Percentiles rank a stretch among this genome's conserved stretches.
These are phyloP conservation scores for Boletus subcaerulescens DNA, from an alignment of 768 basidiomycete genomes.

Conservation along the genomic window DNA sequence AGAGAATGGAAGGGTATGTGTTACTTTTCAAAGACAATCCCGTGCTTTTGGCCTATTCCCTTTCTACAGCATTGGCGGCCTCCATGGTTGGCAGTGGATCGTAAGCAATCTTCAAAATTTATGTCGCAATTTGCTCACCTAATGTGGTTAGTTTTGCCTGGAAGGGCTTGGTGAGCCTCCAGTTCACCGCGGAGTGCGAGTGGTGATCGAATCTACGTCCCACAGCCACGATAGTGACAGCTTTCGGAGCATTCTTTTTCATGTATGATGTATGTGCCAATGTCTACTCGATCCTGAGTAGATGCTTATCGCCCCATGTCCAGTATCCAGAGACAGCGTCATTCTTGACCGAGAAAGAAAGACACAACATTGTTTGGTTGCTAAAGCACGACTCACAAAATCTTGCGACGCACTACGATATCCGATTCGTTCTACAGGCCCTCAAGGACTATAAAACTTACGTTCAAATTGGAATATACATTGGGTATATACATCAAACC, in stretches of 20 bases:
- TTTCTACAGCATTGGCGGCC: slow-evolving; percentile 21
- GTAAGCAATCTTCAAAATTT: slow-evolving; percentile 19
- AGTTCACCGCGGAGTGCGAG: neutral
- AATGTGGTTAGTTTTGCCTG: slow-evolving; percentile 27
- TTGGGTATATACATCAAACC: slow-evolving; percentile 33
- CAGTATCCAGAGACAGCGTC: slow-evolving; percentile 58
- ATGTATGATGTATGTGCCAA: slow-evolving; percentile 47
- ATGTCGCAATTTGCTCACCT: slow-evolving; percentile 6
- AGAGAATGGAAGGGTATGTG: slow-evolving; percentile 33
- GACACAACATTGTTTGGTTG: slow-evolving; percentile 30
- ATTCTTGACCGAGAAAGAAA: slow-evolving; percentile 49
- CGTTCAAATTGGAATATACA: slow-evolving; percentile 36
- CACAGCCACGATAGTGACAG: slow-evolving; percentile 20
- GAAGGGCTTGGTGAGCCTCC: slow-evolving; percentile 24
- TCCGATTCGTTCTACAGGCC: slow-evolving; percentile 48
- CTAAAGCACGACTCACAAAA: slow-evolving; percentile 45
- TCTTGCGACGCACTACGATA: slow-evolving; percentile 44
- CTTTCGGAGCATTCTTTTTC: slow-evolving; percentile 40
- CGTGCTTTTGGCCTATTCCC: neutral
- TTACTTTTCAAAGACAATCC: slow-evolving; percentile 11
- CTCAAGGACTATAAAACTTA: slow-evolving; percentile 44
- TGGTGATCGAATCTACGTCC: neutral
- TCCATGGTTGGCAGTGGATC: slow-evolving; percentile 39
- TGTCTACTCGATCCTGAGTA: neutral
- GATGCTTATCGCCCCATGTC: neutral